Evolutionary conservation across 2,329 filamentous ascomycete species (phyloP), one percentile per base, ranked within the genome.

Genomic region (Emmonsiellopsis sp.): DNA sequence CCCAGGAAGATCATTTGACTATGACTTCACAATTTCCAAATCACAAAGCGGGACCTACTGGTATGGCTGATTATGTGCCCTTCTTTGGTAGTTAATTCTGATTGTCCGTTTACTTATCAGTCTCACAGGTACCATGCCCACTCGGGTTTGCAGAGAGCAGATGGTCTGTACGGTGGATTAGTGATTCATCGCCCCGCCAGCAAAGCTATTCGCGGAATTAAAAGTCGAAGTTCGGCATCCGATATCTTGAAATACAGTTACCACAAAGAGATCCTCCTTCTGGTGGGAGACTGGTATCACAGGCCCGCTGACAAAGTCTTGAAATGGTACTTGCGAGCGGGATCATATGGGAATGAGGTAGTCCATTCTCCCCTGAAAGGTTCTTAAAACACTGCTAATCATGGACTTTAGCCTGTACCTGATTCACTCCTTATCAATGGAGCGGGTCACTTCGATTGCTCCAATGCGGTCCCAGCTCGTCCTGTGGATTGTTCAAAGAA

Each of bases 261-360:
- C 52, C 62, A 71, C 3, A 65, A 70, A 40, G 76, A 78, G 43
- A 48, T 73, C 8, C 57, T 78, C 10, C 62, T 79, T n/a, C 61
- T 78, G 11, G 63, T 77, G 38, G 74, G 75, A 6, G 76, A 78
- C 58, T 77, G 75, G 75, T 78, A 77, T 58, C 75, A 77, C 60
- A 64, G 67, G 11, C 60, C 66, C 20, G 70, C 72, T 2, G 56
- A 58, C 5, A 67, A 76, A 15, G 69, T 76, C 35, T 61, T 76
- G 7, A 65, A 62, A 5, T 75, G 72, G 69, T 77, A 75, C 55
- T 67, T 71, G 59, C 68, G 69, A 35, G 62, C 70, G 15, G 70
- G 65, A 3, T 72, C 70, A 8, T 74, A 73, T 60, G 74, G 73
- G 2, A 72, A 72, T 50, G 72, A 74, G 62, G 71, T 73, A 56